phyloP scores from a whole-genome alignment of 768 basidiomycete genomes.

The Kwoniella sp. region DNA sequence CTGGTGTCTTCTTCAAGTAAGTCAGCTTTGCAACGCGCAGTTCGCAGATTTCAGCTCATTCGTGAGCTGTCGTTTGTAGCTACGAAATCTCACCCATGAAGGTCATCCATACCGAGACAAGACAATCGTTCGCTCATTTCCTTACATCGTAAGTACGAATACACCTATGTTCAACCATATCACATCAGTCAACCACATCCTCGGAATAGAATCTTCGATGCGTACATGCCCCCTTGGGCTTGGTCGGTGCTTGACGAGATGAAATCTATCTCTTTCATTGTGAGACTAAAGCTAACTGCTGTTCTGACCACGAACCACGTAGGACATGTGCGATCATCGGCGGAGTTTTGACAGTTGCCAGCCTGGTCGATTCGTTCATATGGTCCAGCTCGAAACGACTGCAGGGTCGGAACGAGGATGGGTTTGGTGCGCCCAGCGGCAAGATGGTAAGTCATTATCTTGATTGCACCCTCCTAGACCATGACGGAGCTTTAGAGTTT shows the following conservation, averaged over 20 bases:
- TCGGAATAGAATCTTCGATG: too few species aligned
- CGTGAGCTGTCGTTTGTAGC: constrained; percentile 62
- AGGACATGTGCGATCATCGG: constrained; percentile 98
- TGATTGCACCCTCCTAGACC: too few species aligned
- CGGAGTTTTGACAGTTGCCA: constrained; percentile 92
- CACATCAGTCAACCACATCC: too few species aligned
- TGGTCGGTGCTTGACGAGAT: too few species aligned
- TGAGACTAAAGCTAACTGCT: too few species aligned
- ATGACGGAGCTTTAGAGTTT: too few species aligned
- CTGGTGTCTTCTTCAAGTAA: constrained; percentile 51
- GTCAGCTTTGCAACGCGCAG: background rate
- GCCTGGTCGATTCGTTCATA: constrained; percentile 79
- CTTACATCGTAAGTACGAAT: constrained; percentile 89
- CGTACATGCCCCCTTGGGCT: too few species aligned
- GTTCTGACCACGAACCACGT: background rate
- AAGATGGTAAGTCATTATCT: constrained; percentile 53
- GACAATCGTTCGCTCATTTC: constrained; percentile 97
- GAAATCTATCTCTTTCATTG: too few species aligned
- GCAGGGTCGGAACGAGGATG: constrained; percentile 55
- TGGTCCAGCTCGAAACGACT: constrained; percentile 77
- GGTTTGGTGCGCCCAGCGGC: constrained; percentile 49
- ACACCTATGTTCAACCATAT: too few species aligned
- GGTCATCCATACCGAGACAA: constrained; percentile 83
- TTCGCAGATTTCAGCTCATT: too few species aligned
- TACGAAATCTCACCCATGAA: constrained; percentile 97